Conservation (phyloP, 2,329 filamentous ascomycete species). For the Sphaerulina musiva region DNA sequence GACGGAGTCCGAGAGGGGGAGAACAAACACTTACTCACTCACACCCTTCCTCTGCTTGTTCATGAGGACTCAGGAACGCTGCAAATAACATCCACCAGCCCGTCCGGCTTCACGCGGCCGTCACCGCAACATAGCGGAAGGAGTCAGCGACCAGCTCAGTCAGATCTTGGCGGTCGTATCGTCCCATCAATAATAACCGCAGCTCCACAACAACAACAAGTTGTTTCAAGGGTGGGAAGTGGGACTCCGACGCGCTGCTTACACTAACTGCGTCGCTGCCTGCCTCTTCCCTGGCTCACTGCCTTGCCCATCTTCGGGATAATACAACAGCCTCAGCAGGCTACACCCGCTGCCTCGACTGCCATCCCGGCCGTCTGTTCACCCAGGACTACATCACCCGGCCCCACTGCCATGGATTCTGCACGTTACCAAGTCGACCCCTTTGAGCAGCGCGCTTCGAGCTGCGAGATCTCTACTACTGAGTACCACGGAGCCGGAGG, state of each 20-base stretch:
- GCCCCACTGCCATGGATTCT: conserved; percentile 10
- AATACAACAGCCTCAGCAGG: too few relatives aligned
- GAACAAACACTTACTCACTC: too few relatives aligned
- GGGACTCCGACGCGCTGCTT: too few relatives aligned
- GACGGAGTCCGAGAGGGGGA: background rate
- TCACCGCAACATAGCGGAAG: background rate
- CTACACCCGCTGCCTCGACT: too few relatives aligned
- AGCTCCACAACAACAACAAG: too few relatives aligned
- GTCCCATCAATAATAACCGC: background rate
- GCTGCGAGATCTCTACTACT: conserved; percentile 9
- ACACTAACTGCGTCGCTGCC: too few relatives aligned
- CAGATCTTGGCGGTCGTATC: background rate
- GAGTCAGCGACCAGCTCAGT: conserved; percentile 1
- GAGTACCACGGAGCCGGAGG: conserved; percentile 24
- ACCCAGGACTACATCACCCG: background rate
- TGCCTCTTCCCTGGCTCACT: too few relatives aligned
- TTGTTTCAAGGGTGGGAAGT: too few relatives aligned
- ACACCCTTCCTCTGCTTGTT: background rate
- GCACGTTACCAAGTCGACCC: conserved; percentile 9
- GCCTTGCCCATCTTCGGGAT: too few relatives aligned
- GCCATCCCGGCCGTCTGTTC: conserved; percentile 1
- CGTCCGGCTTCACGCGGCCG: background rate
- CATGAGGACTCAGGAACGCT: background rate
- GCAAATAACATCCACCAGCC: background rate
- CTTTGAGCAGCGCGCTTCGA: conserved; percentile 5